These are phyloP conservation scores for Clitoria ternatea DNA, from an alignment of 306 rosid species.

Conservation along the genomic window DNA sequence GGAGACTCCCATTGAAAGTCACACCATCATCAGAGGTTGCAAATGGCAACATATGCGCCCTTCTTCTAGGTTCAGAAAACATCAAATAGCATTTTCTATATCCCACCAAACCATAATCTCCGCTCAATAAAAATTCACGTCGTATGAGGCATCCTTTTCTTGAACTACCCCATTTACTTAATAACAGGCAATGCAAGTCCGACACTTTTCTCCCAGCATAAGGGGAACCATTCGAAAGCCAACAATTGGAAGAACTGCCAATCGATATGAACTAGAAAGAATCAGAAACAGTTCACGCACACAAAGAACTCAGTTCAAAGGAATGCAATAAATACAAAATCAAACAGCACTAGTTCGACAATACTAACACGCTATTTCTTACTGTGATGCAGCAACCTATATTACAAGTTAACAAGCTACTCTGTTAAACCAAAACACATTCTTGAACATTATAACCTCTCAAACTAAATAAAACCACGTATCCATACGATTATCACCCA, in stretches of 20 bases:
- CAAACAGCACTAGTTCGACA: not conserved
- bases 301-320: conserved; percentile 1
- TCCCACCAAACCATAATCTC: conserved; percentile 28
- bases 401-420: not conserved
- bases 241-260: conserved; percentile 34
- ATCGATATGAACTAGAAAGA: conserved; percentile 19
- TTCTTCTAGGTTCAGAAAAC: conserved; percentile 42
- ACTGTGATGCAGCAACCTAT: not conserved
- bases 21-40: conserved; percentile 80
- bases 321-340: not conserved
- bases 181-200: conserved; percentile 37
- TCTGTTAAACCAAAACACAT: not conserved
- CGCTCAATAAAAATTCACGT: conserved; percentile 37
- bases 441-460: not conserved
- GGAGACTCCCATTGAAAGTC: conserved; percentile 73
- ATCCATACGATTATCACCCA: not conserved
- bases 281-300: conserved; percentile 1
- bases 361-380: not conserved
- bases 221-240: conserved; percentile 29
- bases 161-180: conserved; percentile 59
- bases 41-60: conserved; percentile 34
- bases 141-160: conserved; percentile 56
- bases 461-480: not conserved
- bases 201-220: conserved; percentile 41
- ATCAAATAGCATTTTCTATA: conserved; percentile 41